These are phyloP conservation scores for Orychophragmus violaceus DNA, from an alignment of 345 rosid species.

Conservation along the genomic window DNA sequence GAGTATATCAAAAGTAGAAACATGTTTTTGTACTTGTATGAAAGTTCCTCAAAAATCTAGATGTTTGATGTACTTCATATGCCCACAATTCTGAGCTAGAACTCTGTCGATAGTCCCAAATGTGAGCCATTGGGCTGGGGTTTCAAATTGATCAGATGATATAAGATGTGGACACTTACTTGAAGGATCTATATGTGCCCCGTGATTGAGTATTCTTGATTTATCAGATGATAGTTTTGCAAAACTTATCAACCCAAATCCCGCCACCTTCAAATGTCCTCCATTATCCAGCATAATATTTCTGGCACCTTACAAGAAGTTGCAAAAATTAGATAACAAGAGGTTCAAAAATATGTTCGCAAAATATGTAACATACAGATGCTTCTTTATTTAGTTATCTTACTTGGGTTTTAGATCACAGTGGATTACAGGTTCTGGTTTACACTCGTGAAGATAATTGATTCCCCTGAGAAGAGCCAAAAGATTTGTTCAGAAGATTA, in stretches of 20 bases:
- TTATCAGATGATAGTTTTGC: constrained; percentile 55
- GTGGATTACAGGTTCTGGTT: constrained; percentile 87
- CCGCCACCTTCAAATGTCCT: constrained; percentile 75
- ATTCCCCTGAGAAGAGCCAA: constrained; percentile 58
- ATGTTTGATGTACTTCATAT: not conserved
- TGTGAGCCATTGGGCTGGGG: not conserved
- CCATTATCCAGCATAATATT: constrained; percentile 95
- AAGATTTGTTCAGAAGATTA: not conserved
- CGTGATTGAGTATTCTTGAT: constrained; percentile 49
- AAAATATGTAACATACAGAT: constrained; percentile 13
- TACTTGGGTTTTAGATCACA: constrained; percentile 92
- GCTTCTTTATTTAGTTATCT: constrained; percentile 54
- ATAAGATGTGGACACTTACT: constrained; percentile 38
- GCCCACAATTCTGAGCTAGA: not conserved
- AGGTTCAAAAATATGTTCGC: constrained; percentile 17
- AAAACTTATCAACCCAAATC: constrained; percentile 72
- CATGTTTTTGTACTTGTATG: not conserved
- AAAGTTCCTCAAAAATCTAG: not conserved
- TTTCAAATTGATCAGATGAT: not conserved
- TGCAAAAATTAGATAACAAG: constrained; percentile 60
- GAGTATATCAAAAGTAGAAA: not conserved
- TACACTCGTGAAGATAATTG: constrained; percentile 80
- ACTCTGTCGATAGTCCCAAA: constrained; percentile 1
- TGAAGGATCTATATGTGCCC: constrained; percentile 41
- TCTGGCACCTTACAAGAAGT: constrained; percentile 98